Evolutionary conservation across 441 rosid species (phyloP).

Genomic region (Adansonia rubrostipa): DNA sequence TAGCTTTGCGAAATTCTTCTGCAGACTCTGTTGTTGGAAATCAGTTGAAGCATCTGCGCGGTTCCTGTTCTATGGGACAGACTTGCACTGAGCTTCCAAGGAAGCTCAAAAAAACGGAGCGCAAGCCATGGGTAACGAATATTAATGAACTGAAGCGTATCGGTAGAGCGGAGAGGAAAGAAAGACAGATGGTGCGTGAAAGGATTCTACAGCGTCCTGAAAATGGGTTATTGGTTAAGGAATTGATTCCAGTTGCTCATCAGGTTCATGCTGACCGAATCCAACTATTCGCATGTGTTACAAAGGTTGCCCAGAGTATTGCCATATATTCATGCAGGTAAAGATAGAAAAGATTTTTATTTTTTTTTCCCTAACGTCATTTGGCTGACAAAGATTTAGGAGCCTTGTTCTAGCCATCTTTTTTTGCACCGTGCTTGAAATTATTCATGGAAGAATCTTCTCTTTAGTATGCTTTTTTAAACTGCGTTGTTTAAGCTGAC

Average conservation of each 20-base stretch:
- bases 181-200: constrained; percentile 43
- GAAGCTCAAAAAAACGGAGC: constrained; percentile 43
- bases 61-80: constrained; percentile 28
- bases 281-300: constrained; percentile 42
- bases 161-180: constrained; percentile 41
- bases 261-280: constrained; percentile 44
- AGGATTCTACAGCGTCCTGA: constrained; percentile 45
- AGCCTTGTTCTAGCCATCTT: not conserved
- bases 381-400: not conserved
- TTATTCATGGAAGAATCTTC: not conserved
- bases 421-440: not conserved
- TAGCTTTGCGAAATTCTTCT: constrained; percentile 1
- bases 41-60: constrained; percentile 20
- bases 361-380: not conserved
- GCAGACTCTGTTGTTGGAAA: constrained; percentile 3
- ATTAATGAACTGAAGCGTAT: constrained; percentile 48
- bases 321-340: constrained; percentile 49
- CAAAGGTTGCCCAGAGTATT: constrained; percentile 34
- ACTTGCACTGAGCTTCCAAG: constrained; percentile 34
- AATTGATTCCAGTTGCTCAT: constrained; percentile 50
- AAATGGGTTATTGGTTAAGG: constrained; percentile 51
- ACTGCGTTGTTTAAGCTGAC: not conserved
- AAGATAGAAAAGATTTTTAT: not conserved
- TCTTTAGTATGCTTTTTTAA: not conserved
- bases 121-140: constrained; percentile 53